Percentiles rank a stretch among this genome's conserved stretches.
Conservation (phyloP, 2,329 filamentous ascomycete species). For the Aspergillus pseudotamarii region DNA sequence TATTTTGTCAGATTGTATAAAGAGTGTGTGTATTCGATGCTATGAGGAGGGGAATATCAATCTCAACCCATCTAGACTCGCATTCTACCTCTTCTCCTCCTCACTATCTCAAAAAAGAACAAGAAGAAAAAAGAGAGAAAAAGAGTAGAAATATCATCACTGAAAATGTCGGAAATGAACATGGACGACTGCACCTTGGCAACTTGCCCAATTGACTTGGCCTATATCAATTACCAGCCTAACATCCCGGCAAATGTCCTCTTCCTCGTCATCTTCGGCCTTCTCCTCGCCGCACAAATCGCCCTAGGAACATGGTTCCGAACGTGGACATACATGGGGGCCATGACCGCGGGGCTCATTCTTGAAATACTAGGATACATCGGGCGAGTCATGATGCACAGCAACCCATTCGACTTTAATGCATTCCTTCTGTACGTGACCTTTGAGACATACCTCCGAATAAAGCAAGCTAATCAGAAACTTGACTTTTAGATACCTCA, state of each 20-base stretch:
- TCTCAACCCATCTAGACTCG: neutral
- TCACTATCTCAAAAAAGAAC: neutral
- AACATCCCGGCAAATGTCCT: constrained; percentile 55
- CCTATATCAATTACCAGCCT: constrained; percentile 58
- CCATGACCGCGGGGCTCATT: constrained; percentile 56
- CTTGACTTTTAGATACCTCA: constrained; percentile 53
- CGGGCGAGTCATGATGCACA: constrained; percentile 58
- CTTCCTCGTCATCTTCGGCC: constrained; percentile 55
- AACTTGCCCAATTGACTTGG: constrained; percentile 37
- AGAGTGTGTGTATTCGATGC: neutral
- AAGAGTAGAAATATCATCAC: neutral
- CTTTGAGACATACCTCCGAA: constrained; percentile 11
- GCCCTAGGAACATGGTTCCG: constrained; percentile 48
- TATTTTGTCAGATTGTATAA: neutral
- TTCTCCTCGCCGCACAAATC: constrained; percentile 46
- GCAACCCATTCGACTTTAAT: constrained; percentile 48
- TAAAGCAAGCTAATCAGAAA: neutral
- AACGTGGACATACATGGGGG: constrained; percentile 54
- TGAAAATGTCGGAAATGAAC: neutral
- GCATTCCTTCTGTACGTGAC: constrained; percentile 45
- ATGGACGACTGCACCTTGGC: constrained; percentile 35
- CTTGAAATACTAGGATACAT: constrained; percentile 64
- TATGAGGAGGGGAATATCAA: neutral
- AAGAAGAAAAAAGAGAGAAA: neutral
- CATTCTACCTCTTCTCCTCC: neutral